Evolutionary conservation across 495 filamentous ascomycete genomes (phyloP).

Genomic region (Penicillium herquei): DNA sequence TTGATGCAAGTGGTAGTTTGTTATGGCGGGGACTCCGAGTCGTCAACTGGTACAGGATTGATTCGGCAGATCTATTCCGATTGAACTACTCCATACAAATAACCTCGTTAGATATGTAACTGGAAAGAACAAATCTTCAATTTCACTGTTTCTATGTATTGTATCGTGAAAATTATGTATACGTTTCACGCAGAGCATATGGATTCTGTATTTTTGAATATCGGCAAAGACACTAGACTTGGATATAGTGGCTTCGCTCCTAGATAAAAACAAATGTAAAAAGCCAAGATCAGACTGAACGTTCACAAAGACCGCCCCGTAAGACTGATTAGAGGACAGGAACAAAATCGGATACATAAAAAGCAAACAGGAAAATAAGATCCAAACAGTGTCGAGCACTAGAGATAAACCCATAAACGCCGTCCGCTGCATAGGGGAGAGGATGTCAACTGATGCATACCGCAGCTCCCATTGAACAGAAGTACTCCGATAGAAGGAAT

Average conservation of each 20-base stretch:
- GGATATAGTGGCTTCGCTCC: slow-evolving; percentile 3
- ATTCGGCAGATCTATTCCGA: no score
- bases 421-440: slow-evolving; percentile 25
- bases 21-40: not conserved
- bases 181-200: not conserved
- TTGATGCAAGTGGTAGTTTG: not conserved
- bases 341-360: not conserved
- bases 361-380: slow-evolving; percentile 1
- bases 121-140: not conserved
- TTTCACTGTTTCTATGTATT: not conserved
- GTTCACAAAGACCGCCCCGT: slow-evolving; percentile 7
- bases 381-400: slow-evolving; percentile 3
- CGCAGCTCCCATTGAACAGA: slow-evolving; percentile 13
- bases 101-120: no score
- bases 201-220: not conserved
- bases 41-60: no score
- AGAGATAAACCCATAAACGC: slow-evolving; percentile 21
- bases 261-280: slow-evolving; percentile 6
- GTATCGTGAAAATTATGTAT: not conserved
- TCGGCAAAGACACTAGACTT: not conserved
- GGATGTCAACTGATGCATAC: slow-evolving; percentile 18
- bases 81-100: no score
- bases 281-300: slow-evolving; percentile 9
- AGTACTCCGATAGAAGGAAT: slow-evolving; percentile 12
- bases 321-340: not conserved